Evolutionary conservation across 805 yeast species (phyloP).

Genomic region (Candida tallmaniae): DNA sequence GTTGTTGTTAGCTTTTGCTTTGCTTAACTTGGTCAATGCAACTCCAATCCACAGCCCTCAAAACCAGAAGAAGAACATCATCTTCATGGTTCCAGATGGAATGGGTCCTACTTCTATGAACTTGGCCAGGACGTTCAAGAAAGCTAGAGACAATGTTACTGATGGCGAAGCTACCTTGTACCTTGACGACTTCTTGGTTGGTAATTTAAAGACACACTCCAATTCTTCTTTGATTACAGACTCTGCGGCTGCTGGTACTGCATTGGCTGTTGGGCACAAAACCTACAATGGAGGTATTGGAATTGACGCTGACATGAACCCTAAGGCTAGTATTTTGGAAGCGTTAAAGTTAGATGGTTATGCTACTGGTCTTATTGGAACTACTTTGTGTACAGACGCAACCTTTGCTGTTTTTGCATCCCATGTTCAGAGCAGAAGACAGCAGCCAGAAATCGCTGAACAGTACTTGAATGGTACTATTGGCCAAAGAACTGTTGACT

Average conservation of each 20-base stretch:
- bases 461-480: slow-evolving; percentile 84
- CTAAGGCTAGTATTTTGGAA: slow-evolving; percentile 86
- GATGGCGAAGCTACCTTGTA: slow-evolving; percentile 45
- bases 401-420: slow-evolving; percentile 89
- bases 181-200: slow-evolving; percentile 68
- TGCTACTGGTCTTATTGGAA: slow-evolving; percentile 83
- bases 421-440: slow-evolving; percentile 69
- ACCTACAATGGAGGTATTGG: slow-evolving; percentile 89
- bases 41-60: slow-evolving; percentile 1
- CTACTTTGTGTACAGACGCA: slow-evolving; percentile 89
- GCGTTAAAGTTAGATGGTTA: slow-evolving; percentile 80
- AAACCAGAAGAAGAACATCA: slow-evolving; percentile 60
- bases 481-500: slow-evolving; percentile 73
- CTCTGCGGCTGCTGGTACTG: slow-evolving; percentile 99
- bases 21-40: slow-evolving; percentile 1
- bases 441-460: slow-evolving; percentile 81
- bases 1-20: slow-evolving; percentile 3
- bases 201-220: slow-evolving; percentile 84
- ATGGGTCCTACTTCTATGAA: slow-evolving; percentile 90
- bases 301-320: slow-evolving; percentile 57
- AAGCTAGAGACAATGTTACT: slow-evolving; percentile 50
- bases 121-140: slow-evolving; percentile 71
- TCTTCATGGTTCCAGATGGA: slow-evolving; percentile 89
- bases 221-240: slow-evolving; percentile 77
- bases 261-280: slow-evolving; percentile 80